Evolutionary conservation across 805 yeast genomes (phyloP).

Genomic region (Zygosaccharomyces kombuchaensis): DNA sequence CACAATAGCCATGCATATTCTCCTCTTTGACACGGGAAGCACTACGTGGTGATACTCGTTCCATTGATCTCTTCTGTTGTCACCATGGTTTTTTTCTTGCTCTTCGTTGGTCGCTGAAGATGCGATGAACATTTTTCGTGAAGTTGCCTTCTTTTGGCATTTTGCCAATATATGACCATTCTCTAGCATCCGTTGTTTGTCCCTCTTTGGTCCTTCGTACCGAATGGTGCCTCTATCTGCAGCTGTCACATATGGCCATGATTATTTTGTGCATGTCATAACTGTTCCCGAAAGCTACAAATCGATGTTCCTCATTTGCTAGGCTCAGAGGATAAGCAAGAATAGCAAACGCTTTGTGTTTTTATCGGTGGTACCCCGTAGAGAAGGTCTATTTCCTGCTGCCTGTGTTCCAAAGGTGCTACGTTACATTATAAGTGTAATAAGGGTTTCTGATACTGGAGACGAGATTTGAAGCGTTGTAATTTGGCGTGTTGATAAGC

Average conservation of each 20-base stretch:
- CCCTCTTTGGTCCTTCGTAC: constrained; percentile 71
- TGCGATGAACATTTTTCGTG: constrained; percentile 34
- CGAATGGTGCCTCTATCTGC: too few species aligned
- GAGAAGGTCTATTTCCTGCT: too few species aligned
- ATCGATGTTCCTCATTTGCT: constrained; percentile 46
- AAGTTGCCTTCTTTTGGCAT: constrained; percentile 57
- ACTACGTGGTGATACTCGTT: constrained; percentile 51
- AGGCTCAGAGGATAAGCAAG: constrained; percentile 49
- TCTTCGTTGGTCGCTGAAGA: constrained; percentile 60
- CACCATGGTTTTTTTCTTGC: constrained; percentile 64
- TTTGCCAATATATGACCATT: too few species aligned
- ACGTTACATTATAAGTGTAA: constrained; percentile 41
- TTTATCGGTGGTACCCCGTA: constrained; percentile 24
- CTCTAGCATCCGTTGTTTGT: too few species aligned
- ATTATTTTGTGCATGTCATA: constrained; percentile 24
- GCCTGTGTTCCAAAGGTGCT: constrained; percentile 41
- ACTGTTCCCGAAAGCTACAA: constrained; percentile 65
- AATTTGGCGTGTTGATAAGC: constrained; percentile 63
- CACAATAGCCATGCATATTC: constrained; percentile 32
- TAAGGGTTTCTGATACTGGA: constrained; percentile 48
- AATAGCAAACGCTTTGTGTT: constrained; percentile 51
- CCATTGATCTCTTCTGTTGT: constrained; percentile 56
- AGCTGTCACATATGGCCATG: too few species aligned
- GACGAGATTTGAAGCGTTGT: constrained; percentile 52
- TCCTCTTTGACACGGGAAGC: constrained; percentile 49